Evolutionary conservation across 2,329 filamentous ascomycete genomes (phyloP), one percentile per base, ranked within the genome.

Genomic region (Scedosporium dehoogii): DNA sequence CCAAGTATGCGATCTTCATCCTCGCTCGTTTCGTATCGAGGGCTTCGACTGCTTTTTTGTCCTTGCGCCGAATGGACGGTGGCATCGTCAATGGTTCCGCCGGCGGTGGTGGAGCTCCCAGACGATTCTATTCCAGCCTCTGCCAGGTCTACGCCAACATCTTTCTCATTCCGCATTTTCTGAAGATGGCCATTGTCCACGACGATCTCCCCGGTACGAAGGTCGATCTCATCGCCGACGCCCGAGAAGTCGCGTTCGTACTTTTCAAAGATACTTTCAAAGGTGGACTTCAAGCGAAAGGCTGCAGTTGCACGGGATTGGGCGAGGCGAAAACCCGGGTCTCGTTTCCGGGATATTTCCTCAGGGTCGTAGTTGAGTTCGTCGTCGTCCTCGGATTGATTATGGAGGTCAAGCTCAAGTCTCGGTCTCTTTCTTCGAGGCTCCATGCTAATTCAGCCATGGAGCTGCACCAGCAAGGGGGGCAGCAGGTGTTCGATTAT

Each of bases 261-360:
- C 73, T 96, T 97, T 64, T 88, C 84, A 71, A 96, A 96, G 62
- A 97, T 96, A 62, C 84, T 79, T 70, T 96, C 92, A 72, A 96
- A 94, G 4, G 86, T 86, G n/a, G 85, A 87, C 72, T 94, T 93
- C 48, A 96, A 82, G 63, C 85, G 86, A 65, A 81, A 77, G 65
- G 90, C 86, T 63, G 91, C 89, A 62, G 81, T 80, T 59, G 84
- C 81, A 66, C 89, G 83, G 58, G 83, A 85, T 64, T 82, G 77
- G 56, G 85, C 79, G 16, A 91, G 75, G 62, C 85, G 80, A 64
- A 81, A 79, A 60, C 81, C 77, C 16, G 82, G 78, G 64, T 86
- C 79, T 38, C 80, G 78, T 53, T 75, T 74, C 25, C 75, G 71
- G 56, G 76, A 74, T 62, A 81, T 74, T 64, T 81, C 78, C 21